Evolutionary conservation across 352 stramenopile species (phyloP).

Genomic region (Phytophthora niederhauseri): DNA sequence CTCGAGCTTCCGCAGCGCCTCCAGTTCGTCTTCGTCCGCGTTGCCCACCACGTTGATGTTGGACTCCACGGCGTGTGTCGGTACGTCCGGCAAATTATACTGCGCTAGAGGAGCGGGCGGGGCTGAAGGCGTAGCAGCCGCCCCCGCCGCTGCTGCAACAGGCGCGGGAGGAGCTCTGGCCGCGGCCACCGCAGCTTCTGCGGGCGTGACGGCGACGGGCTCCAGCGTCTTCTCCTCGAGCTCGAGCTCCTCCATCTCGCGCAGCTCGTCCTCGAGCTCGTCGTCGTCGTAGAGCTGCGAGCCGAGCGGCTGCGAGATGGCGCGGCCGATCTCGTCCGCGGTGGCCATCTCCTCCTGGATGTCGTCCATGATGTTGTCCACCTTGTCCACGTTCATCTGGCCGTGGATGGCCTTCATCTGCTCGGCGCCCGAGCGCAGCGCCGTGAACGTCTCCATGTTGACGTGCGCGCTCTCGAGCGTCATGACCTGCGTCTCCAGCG

Average conservation of each 20-base stretch:
- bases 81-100: slow-evolving; percentile 83
- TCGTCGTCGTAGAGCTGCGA: slow-evolving; percentile 94
- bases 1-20: slow-evolving; percentile 85
- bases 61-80: slow-evolving; percentile 73
- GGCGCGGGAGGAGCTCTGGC: slow-evolving; percentile 32
- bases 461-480: slow-evolving; percentile 92
- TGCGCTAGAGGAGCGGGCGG: slow-evolving; percentile 31
- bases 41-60: slow-evolving; percentile 78
- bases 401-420: slow-evolving; percentile 97
- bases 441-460: slow-evolving; percentile 98
- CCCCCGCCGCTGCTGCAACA: slow-evolving; percentile 14
- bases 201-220: slow-evolving; percentile 35
- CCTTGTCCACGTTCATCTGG: slow-evolving; percentile 96
- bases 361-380: slow-evolving; percentile 98
- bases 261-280: slow-evolving; percentile 95
- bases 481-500: slow-evolving; percentile 94
- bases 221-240: slow-evolving; percentile 90
- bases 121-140: slow-evolving; percentile 24
- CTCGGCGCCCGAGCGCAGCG: slow-evolving; percentile 91
- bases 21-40: slow-evolving; percentile 84
- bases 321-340: slow-evolving; percentile 93
- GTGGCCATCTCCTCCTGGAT: slow-evolving; percentile 98
- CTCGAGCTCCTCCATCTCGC: slow-evolving; percentile 93
- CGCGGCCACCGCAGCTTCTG: slow-evolving; percentile 24
- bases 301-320: slow-evolving; percentile 95